phyloP scores from a whole-genome alignment of 345 rosid genomes.

The Clausena lansium region DNA sequence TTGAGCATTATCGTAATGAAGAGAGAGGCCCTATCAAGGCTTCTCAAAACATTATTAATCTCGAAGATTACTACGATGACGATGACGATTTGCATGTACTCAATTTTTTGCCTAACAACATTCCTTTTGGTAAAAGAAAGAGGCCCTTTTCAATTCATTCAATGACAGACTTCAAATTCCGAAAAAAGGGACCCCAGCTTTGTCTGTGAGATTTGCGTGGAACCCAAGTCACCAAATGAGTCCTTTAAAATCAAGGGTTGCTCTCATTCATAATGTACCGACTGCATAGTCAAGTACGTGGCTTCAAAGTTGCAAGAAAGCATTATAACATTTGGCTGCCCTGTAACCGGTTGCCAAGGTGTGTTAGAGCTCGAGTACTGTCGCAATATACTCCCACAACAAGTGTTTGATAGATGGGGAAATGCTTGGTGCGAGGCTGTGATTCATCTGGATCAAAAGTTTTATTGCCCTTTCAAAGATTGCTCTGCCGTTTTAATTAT shows the following conservation, averaged over 20 bases:
- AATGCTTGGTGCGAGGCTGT: constrained; percentile 3
- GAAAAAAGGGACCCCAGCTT: not conserved
- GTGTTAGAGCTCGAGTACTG: constrained; percentile 37
- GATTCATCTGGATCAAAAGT: constrained; percentile 31
- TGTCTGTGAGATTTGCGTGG: constrained; percentile 33
- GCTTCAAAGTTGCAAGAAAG: too few species aligned
- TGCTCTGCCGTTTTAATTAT: constrained; percentile 40
- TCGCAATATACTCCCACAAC: constrained; percentile 16
- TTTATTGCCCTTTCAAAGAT: constrained; percentile 42
- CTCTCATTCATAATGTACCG: too few species aligned
- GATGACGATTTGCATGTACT: too few species aligned
- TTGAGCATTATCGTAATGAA: constrained; percentile 32
- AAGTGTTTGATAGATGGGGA: constrained; percentile 1
- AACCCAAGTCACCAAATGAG: not conserved
- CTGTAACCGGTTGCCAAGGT: constrained; percentile 25
- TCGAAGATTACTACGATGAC: not conserved
- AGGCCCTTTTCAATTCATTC: not conserved
- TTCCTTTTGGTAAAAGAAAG: too few species aligned
- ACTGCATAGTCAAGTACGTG: too few species aligned
- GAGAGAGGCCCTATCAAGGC: constrained; percentile 28
- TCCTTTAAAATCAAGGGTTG: too few species aligned
- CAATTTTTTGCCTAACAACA: too few species aligned
- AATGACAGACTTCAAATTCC: constrained; percentile 1
- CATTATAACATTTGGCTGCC: constrained; percentile 1
- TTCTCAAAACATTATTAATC: constrained; percentile 2